A percentile compares a stretch with the other conserved stretches of the same genome.
phyloP scores from a whole-genome alignment of 1,284 basidiomycete species.

The Sanghuangporus weigelae region DNA sequence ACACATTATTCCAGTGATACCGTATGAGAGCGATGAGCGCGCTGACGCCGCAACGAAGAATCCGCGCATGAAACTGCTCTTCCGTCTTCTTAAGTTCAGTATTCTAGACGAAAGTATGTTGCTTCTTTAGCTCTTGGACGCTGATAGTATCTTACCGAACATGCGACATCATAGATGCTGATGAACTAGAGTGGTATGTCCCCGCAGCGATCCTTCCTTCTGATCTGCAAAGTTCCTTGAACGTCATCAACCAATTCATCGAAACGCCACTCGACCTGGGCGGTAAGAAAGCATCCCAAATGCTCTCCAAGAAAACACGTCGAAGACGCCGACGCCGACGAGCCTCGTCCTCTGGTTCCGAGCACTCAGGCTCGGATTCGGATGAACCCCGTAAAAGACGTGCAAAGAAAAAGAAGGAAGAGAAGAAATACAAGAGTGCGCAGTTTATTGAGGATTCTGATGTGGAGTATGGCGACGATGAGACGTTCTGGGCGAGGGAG shows the following conservation, averaged over 20 bases:
- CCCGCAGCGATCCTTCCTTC: slow-evolving; percentile 60
- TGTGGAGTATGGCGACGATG: slow-evolving; percentile 69
- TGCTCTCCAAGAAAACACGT: slow-evolving; percentile 60
- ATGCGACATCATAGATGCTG: slow-evolving; percentile 41
- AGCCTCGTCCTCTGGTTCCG: slow-evolving; percentile 40
- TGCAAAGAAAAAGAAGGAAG: slow-evolving; percentile 62
- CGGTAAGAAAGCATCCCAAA: slow-evolving; percentile 63
- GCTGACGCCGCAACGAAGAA: slow-evolving; percentile 75
- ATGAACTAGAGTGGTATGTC: slow-evolving; percentile 77
- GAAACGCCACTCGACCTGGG: slow-evolving; percentile 68
- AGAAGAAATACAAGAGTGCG: slow-evolving; percentile 77
- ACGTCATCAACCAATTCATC: slow-evolving; percentile 74
- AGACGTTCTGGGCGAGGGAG: slow-evolving; percentile 77
- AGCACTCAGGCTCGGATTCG: slow-evolving; percentile 35
- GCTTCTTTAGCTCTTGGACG: slow-evolving; percentile 11
- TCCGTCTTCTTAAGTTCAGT: slow-evolving; percentile 65
- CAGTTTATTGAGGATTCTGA: slow-evolving; percentile 90
- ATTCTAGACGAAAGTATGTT: slow-evolving; percentile 55
- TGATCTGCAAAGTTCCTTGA: slow-evolving; percentile 58
- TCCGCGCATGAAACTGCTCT: slow-evolving; percentile 75
- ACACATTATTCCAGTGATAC: slow-evolving; percentile 50
- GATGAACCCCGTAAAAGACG: slow-evolving; percentile 41
- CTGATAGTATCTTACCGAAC: slow-evolving; percentile 12
- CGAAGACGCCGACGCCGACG: slow-evolving; percentile 34
- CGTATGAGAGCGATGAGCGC: slow-evolving; percentile 66